Evolutionary conservation across 1,284 basidiomycete genomes (phyloP), one percentile per base, ranked within the genome.

Genomic region (Malassezia psittaci): DNA sequence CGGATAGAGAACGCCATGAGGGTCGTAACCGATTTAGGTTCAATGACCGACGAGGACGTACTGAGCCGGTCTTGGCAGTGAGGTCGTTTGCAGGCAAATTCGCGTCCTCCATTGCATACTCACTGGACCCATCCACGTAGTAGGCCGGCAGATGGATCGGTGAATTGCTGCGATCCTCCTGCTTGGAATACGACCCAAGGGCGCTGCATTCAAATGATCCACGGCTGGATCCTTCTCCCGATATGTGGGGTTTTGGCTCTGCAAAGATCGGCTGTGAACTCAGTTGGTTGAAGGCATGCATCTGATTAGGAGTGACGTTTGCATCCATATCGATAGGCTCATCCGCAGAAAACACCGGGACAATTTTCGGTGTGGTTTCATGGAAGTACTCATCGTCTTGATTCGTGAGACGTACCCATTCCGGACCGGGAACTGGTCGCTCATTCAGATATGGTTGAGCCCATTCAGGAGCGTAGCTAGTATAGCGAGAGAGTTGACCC

Each of bases 121-220:
- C 36, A 33, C 48, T 49, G 5, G 21, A 37, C 3, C 21, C 10
- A 18, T 40, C 48, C 16, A 49, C 48, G 38, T 49, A 49, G 48
- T 40, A 49, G n/a, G 48, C 36, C 0, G 48, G 48, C 3, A 49
- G 36, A 3, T 12, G 12, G 5, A 36, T 16, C 13, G 10, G 6
- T 15, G 32, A 24, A 16, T 3, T 32, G 4, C 41, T 16, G 12
- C 41, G 16, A 7, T 18, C n/a, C 4, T 39, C 19, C 21, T 16
- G n/a, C 38, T 40, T 49, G n/a, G 36, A 40, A 32, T 49, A 49
- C 10, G 48, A 29, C 2, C 48, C 48, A 6, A 49, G 48, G 32
- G 48, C 38, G n/a, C 15, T 18, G 37, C 38, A 37, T 6, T 39
- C 32, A 10, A 18, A 11, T 2, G 48, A n/a, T 12, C 24, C 13